Evolutionary conservation across 371 early-diverging fungal genomes (phyloP).

Genomic region (Dichotomocladium elegans): DNA sequence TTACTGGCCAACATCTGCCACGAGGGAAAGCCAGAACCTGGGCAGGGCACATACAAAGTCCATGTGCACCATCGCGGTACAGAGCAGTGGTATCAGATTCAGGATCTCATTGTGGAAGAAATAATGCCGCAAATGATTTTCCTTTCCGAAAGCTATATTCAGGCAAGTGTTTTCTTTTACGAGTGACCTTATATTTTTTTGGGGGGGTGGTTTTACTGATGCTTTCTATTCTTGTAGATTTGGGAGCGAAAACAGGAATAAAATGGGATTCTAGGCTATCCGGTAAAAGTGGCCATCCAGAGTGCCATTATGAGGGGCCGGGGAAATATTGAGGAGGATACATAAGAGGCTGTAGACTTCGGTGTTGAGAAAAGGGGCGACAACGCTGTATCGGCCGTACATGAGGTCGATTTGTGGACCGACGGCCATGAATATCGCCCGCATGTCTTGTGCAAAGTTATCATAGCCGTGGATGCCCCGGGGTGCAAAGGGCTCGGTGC

Average conservation of each 20-base stretch:
- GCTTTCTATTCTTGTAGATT: conserved; percentile 18
- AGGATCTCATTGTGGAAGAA: conserved; percentile 91
- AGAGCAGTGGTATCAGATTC: conserved; percentile 94
- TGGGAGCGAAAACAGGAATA: conserved; percentile 21
- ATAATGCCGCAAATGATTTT: conserved; percentile 94
- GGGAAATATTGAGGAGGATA: conserved; percentile 19
- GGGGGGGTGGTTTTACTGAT: no score
- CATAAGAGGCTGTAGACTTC: conserved; percentile 36
- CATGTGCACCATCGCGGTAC: conserved; percentile 78
- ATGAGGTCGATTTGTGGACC: conserved; percentile 63
- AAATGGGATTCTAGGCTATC: background rate
- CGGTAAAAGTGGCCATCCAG: conserved; percentile 10
- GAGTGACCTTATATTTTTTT: background rate
- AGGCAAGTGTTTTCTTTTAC: conserved; percentile 50
- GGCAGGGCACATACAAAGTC: conserved; percentile 73
- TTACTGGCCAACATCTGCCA: conserved; percentile 91
- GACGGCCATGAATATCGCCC: conserved; percentile 76
- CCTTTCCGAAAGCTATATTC: conserved; percentile 90
- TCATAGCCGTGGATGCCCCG: conserved; percentile 88
- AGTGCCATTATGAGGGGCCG: conserved; percentile 30
- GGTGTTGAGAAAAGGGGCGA: conserved; percentile 32
- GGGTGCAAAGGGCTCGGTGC: conserved; percentile 9
- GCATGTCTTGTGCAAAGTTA: conserved; percentile 71
- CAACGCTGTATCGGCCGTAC: conserved; percentile 4
- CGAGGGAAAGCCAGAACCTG: conserved; percentile 75